A percentile compares a stretch with the other conserved stretches of the same genome.
These are phyloP conservation scores for Neodidymelliopsis sp. DNA, from an alignment of 2,329 filamentous ascomycete genomes.

Conservation along the genomic window DNA sequence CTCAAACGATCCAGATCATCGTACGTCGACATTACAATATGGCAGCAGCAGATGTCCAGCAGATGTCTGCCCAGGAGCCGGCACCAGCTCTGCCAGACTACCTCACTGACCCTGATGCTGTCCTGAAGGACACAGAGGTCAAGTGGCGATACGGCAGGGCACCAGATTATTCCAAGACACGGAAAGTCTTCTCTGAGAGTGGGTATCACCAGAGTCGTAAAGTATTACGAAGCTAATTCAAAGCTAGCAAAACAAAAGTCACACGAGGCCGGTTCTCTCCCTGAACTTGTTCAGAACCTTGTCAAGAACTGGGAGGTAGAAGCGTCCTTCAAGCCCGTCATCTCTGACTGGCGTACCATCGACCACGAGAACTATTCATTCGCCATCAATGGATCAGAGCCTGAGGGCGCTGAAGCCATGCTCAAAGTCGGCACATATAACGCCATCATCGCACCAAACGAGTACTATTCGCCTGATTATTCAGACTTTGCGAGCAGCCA, in stretches of 20 bases:
- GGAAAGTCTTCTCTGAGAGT: constrained; percentile 67
- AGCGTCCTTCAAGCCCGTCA: constrained; percentile 69
- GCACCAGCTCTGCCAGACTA: constrained; percentile 62
- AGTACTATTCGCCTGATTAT: constrained; percentile 69
- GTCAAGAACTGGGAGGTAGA: constrained; percentile 79
- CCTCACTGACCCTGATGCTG: constrained; percentile 65
- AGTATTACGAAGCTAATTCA: constrained; percentile 4
- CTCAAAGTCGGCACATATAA: constrained; percentile 74
- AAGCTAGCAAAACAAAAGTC: constrained; percentile 62
- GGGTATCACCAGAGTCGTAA: constrained; percentile 32
- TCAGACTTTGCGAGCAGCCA: constrained; percentile 70
- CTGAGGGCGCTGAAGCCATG: constrained; percentile 69
- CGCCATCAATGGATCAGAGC: constrained; percentile 67
- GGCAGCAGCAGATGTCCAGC: constrained; percentile 41
- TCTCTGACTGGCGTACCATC: constrained; percentile 71
- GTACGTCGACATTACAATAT: constrained; percentile 20
- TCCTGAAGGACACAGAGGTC: constrained; percentile 61
- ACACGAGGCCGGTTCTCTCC: constrained; percentile 65
- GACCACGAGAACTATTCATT: constrained; percentile 67
- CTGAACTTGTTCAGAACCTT: constrained; percentile 70
- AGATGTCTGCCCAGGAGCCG: constrained; percentile 33
- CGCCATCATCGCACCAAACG: constrained; percentile 68
- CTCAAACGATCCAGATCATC: constrained; percentile 1
- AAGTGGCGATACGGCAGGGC: constrained; percentile 67
- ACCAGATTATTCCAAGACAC: constrained; percentile 71